Evolutionary conservation across 148 eudicot genomes (phyloP).

Genomic region (Simmondsia chinensis): DNA sequence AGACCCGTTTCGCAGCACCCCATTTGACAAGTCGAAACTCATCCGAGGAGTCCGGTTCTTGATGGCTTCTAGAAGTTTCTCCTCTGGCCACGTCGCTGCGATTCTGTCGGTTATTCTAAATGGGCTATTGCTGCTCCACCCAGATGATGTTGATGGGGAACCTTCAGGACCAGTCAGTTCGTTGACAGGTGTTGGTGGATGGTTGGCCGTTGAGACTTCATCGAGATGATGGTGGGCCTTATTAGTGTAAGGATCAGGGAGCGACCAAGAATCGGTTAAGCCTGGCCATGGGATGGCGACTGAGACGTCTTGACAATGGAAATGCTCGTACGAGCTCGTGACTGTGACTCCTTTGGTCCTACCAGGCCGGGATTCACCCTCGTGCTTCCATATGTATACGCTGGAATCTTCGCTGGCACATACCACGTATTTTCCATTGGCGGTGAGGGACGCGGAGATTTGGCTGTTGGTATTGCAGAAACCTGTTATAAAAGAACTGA

Average conservation of each 20-base stretch:
- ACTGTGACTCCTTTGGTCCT: constrained; percentile 61
- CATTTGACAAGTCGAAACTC: constrained; percentile 61
- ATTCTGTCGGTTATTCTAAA: constrained; percentile 66
- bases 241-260: constrained; percentile 23
- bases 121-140: constrained; percentile 49
- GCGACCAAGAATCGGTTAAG: constrained; percentile 26
- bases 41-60: constrained; percentile 56
- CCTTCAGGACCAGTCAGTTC: constrained; percentile 40
- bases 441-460: constrained; percentile 69
- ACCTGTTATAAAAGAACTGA: constrained; percentile 30
- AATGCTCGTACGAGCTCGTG: constrained; percentile 68
- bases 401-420: constrained; percentile 90
- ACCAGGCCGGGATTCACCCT: constrained; percentile 62
- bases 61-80: constrained; percentile 52
- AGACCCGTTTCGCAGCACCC: constrained; percentile 39
- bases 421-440: constrained; percentile 71
- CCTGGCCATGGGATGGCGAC: constrained; percentile 91
- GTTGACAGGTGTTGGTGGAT: constrained; percentile 69
- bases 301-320: constrained; percentile 77
- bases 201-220: constrained; percentile 36
- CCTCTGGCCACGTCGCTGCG: constrained; percentile 92
- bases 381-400: constrained; percentile 83
- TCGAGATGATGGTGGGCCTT: constrained; percentile 24
- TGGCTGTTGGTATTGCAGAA: constrained; percentile 86
- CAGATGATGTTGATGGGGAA: constrained; percentile 34